These are phyloP conservation scores for Aspergillus fumigatus DNA, from an alignment of 2,329 filamentous ascomycete species.

Conservation along the genomic window DNA sequence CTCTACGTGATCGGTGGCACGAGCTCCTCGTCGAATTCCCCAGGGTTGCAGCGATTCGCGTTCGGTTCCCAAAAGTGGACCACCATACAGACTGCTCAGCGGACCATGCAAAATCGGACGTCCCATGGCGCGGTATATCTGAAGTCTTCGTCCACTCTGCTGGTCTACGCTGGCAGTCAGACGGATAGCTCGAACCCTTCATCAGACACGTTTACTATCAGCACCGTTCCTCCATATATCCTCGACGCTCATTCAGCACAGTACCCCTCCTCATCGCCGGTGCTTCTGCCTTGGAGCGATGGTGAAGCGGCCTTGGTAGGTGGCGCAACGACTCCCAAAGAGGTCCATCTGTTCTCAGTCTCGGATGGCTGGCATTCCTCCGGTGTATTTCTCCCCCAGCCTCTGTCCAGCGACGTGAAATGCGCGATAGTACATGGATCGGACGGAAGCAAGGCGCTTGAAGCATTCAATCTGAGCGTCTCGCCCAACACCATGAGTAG, in stretches of 20 bases:
- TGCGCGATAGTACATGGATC: constrained; percentile 64
- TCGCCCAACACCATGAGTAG: constrained; percentile 72
- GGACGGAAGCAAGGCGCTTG: constrained; percentile 73
- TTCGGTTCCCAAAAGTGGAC: constrained; percentile 57
- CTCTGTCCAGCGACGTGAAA: constrained; percentile 57
- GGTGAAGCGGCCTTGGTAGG: constrained; percentile 70
- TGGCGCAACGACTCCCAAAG: constrained; percentile 60
- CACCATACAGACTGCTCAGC: constrained; percentile 46
- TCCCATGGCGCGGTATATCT: constrained; percentile 76
- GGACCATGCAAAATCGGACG: constrained; percentile 62
- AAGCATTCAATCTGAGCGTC: constrained; percentile 69
- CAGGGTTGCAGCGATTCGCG: constrained; percentile 68
- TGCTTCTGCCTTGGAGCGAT: constrained; percentile 70
- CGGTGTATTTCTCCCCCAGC: constrained; percentile 57
- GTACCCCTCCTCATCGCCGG: constrained; percentile 61
- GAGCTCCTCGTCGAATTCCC: constrained; percentile 55
- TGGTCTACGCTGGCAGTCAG: constrained; percentile 75
- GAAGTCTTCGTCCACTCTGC: constrained; percentile 62
- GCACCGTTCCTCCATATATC: constrained; percentile 59
- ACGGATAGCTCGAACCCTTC: constrained; percentile 56
- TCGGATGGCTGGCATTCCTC: constrained; percentile 62
- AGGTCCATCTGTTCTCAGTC: constrained; percentile 68
- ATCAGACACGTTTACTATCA: constrained; percentile 70
- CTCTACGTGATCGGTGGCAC: constrained; percentile 80
- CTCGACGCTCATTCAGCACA: constrained; percentile 56